Conservation (phyloP, 495 filamentous ascomycete species). For the Viridothelium virens region DNA sequence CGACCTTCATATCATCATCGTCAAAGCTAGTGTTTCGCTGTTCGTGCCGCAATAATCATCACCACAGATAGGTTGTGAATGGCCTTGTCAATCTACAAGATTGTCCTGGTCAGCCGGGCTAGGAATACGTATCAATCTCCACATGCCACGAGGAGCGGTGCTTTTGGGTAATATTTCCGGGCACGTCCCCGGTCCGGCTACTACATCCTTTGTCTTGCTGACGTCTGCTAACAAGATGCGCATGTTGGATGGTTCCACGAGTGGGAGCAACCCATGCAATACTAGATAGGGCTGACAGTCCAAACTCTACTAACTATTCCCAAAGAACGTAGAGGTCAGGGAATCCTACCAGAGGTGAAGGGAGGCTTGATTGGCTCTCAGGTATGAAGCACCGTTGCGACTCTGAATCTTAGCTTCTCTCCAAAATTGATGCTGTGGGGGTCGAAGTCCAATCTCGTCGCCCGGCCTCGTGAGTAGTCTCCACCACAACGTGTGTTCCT, state of each 20-base stretch:
- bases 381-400: constrained; percentile 3
- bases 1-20: constrained; percentile 6
- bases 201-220: neutral
- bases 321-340: neutral
- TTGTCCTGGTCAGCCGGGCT: neutral
- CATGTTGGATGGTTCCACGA: constrained; percentile 11
- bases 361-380: neutral
- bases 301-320: neutral
- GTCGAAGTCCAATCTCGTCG: neutral
- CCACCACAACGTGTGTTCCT: constrained; percentile 1
- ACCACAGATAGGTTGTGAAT: neutral
- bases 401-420: constrained; percentile 1
- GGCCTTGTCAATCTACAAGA: neutral
- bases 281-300: neutral
- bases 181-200: constrained; percentile 2
- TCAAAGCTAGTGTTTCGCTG: constrained; percentile 7
- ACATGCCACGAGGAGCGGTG: neutral
- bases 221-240: constrained; percentile 10
- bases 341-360: neutral
- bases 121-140: constrained; percentile 7
- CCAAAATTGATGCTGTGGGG: neutral
- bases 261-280: neutral
- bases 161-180: neutral
- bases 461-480: neutral
- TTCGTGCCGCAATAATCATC: neutral